A percentile compares a stretch with the other conserved stretches of the same genome.
Evolutionary conservation across 2,329 filamentous ascomycete species (phyloP).

Genomic region (Sporothrix luriei): DNA sequence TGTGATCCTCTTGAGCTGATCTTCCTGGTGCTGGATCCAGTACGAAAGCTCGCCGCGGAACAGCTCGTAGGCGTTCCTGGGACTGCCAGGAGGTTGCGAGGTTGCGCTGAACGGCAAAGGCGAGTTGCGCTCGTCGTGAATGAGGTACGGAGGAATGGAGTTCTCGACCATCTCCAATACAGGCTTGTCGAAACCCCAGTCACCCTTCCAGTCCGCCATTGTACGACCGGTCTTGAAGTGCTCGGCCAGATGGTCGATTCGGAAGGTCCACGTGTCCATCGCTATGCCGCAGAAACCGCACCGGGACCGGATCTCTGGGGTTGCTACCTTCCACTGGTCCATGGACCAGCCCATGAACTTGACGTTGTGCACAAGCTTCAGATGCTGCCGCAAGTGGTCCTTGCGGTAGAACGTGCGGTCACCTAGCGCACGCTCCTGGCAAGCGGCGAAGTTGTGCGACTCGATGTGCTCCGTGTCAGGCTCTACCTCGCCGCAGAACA

Average conservation of each 20-base stretch:
- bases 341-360: conserved; percentile 67
- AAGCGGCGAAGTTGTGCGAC: conserved; percentile 62
- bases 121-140: conserved; percentile 63
- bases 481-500: conserved; percentile 61
- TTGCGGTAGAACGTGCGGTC: conserved; percentile 69
- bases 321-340: conserved; percentile 63
- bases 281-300: conserved; percentile 67
- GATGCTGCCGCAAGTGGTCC: conserved; percentile 67
- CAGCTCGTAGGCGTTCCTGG: conserved; percentile 63
- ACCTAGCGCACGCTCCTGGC: conserved; percentile 63
- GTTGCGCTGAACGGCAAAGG: conserved; percentile 58
- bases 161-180: conserved; percentile 67
- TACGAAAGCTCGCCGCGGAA: conserved; percentile 61
- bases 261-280: conserved; percentile 63
- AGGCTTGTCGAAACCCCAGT: conserved; percentile 66
- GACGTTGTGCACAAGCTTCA: conserved; percentile 63
- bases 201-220: conserved; percentile 71
- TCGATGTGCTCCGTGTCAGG: conserved; percentile 61
- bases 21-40: conserved; percentile 52
- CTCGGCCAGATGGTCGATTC: conserved; percentile 66
- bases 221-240: conserved; percentile 68
- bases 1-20: conserved; percentile 47
- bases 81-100: conserved; percentile 49
- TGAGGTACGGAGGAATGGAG: conserved; percentile 67
- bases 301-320: conserved; percentile 63